Conservation (phyloP, 306 rosid genomes). For the Gastrolobium bilobum region DNA sequence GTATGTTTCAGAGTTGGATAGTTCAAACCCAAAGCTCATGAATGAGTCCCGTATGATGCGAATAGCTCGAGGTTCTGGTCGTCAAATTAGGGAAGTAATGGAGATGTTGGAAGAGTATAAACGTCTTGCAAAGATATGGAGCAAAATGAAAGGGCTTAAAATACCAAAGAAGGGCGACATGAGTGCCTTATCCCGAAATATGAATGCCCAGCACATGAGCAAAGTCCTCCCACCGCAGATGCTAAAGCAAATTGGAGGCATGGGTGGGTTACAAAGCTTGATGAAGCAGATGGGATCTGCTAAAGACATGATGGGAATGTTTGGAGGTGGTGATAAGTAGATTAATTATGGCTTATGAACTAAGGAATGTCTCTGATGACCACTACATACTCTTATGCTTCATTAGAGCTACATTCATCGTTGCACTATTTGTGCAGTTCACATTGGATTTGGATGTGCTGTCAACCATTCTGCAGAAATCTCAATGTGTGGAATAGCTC, state of each 20-base stretch:
- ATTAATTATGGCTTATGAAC: slow-evolving; percentile 24
- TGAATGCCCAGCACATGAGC: slow-evolving; percentile 91
- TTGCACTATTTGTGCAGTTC: slow-evolving; percentile 39
- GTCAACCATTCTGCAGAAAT: slow-evolving; percentile 29
- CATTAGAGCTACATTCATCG: slow-evolving; percentile 19
- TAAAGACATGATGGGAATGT: slow-evolving; percentile 92
- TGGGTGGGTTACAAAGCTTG: slow-evolving; percentile 87
- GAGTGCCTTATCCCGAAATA: slow-evolving; percentile 76
- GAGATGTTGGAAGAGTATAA: slow-evolving; percentile 94
- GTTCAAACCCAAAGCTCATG: slow-evolving; percentile 79
- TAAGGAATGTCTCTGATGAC: slow-evolving; percentile 35
- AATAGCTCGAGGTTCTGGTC: slow-evolving; percentile 88
- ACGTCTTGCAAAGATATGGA: slow-evolving; percentile 81
- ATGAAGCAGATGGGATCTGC: slow-evolving; percentile 87
- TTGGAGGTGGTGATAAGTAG: slow-evolving; percentile 77
- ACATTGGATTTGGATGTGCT: slow-evolving; percentile 25
- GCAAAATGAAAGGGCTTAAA: slow-evolving; percentile 87
- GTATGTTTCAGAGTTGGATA: slow-evolving; percentile 78
- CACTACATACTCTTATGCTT: slow-evolving; percentile 23
- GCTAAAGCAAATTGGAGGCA: slow-evolving; percentile 90
- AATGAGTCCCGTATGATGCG: slow-evolving; percentile 86
- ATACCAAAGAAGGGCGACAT: slow-evolving; percentile 86
- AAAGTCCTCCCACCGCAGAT: slow-evolving; percentile 88
- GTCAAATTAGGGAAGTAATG: slow-evolving; percentile 70
- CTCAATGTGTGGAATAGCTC: slow-evolving; percentile 37